Evolutionary conservation across 1,284 basidiomycete species (phyloP).

Genomic region (Lentinula novae-zelandiae): DNA sequence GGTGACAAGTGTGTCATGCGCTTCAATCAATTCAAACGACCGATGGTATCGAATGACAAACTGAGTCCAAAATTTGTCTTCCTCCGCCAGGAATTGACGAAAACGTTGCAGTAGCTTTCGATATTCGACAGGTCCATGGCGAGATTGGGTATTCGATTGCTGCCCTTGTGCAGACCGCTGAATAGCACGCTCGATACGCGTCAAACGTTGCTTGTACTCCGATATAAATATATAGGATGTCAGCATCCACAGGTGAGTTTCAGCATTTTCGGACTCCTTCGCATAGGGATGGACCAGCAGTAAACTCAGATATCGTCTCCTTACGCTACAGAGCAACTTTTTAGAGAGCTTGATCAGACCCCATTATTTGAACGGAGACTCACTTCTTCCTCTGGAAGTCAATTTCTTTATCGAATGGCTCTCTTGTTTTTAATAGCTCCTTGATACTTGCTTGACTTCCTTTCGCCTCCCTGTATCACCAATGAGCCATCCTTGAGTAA

Average conservation of each 20-base stretch:
- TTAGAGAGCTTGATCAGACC: constrained; percentile 6
- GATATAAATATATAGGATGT: constrained; percentile 87
- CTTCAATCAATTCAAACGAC: constrained; percentile 64
- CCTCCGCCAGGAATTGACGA: constrained; percentile 79
- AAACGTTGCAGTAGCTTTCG: constrained; percentile 86
- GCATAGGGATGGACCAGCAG: constrained; percentile 74
- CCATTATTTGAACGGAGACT: constrained; percentile 24
- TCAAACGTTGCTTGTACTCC: constrained; percentile 76
- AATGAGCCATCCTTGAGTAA: neutral
- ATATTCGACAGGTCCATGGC: constrained; percentile 68
- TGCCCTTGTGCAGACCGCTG: constrained; percentile 33
- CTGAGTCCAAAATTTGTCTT: constrained; percentile 85
- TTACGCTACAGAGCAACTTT: constrained; percentile 47
- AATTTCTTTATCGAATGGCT: constrained; percentile 81
- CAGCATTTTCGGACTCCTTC: constrained; percentile 76
- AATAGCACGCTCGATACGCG: constrained; percentile 60
- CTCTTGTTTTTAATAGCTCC: constrained; percentile 63
- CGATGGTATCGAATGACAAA: constrained; percentile 70
- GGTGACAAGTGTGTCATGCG: constrained; percentile 47
- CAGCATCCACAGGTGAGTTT: constrained; percentile 87
- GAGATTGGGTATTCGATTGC: constrained; percentile 27
- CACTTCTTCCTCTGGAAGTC: constrained; percentile 84
- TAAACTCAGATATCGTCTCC: constrained; percentile 71
- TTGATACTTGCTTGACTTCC: constrained; percentile 64
- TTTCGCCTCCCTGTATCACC: constrained; percentile 61